Conservation (phyloP, 768 basidiomycete species). For the Nidularia sp. region DNA sequence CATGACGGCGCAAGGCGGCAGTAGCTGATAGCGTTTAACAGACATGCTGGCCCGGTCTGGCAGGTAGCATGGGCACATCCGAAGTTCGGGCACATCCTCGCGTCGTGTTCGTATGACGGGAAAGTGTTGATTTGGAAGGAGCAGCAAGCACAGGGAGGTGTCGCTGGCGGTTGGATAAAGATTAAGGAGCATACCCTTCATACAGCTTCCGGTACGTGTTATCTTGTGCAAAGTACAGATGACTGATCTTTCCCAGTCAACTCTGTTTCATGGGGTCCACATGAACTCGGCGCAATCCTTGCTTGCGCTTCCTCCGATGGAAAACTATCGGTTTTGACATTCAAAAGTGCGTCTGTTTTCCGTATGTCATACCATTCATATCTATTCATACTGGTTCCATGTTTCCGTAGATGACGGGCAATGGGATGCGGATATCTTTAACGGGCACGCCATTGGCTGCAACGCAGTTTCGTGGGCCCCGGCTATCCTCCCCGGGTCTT, state of each 20-base stretch:
- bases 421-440: constrained; percentile 93
- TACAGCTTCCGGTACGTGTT: constrained; percentile 80
- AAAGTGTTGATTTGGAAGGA: constrained; percentile 99
- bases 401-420: constrained; percentile 80
- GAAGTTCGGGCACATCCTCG: constrained; percentile 93
- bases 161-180: constrained; percentile 76
- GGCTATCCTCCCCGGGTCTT: constrained; percentile 79
- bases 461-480: constrained; percentile 99
- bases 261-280: constrained; percentile 98
- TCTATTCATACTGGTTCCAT: neutral
- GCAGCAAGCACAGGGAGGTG: constrained; percentile 54
- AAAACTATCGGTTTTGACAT: constrained; percentile 92
- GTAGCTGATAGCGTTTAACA: constrained; percentile 18
- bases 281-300: constrained; percentile 93
- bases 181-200: constrained; percentile 96
- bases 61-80: constrained; percentile 98
- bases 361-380: neutral
- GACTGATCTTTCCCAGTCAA: constrained; percentile 59
- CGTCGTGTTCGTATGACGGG: constrained; percentile 98
- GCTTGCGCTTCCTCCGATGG: constrained; percentile 98
- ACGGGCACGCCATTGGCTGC: constrained; percentile 93
- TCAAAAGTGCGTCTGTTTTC: constrained; percentile 67
- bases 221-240: neutral
- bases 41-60: constrained; percentile 98
- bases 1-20: no score